Evolutionary conservation across 2,329 filamentous ascomycete genomes (phyloP), one percentile per base, ranked within the genome.

Genomic region (Neoscytalidium dimidiatum): DNA sequence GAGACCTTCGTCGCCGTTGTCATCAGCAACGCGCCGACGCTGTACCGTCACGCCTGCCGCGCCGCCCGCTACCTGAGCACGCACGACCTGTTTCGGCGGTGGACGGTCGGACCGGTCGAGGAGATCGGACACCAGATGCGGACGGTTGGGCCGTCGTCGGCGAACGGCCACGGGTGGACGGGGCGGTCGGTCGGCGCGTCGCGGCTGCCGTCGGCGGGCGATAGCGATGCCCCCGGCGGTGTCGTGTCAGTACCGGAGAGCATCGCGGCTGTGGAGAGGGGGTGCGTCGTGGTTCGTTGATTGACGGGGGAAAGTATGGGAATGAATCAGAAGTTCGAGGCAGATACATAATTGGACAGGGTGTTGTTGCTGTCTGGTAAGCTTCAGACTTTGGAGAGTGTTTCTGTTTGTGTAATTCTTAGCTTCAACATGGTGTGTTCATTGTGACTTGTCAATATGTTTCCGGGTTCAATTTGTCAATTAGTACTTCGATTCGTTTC

Each of bases 1-100:
- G 80, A 82, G 67, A 80, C 80, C 26, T 82, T 82, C 57, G 75
- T 81, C 57, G 79, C 80, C 4, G 77, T 82, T 23, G 67, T 81
- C n/a, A 79, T 81, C 35, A 75, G 76, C 52, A 82, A 82, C 64
- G 66, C 78, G 2, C 80, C 80, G 1, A 80, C 81, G 74, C 76
- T 81, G 64, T 43, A 57, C 52, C 52, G 21, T 19, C 52, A 41
- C 52, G 11, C 21, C 33, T 7, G 31, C 21, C 52, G 33, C n/a
- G 52, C 19, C 31, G 33, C 29, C 9, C 35, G 35, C 9, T 41
- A 41, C 35, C 11, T 41, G 35, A 11, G 35, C 35, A 17, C 35
- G 35, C 35, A 41, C 5, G 35, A 41, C 11, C 4, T 4, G 8
- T 41, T 41, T 17, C 35, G 35, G 35, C 35, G 35, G 35, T 41